Conservation (phyloP, 345 rosid genomes). For the Populus davidiana region DNA sequence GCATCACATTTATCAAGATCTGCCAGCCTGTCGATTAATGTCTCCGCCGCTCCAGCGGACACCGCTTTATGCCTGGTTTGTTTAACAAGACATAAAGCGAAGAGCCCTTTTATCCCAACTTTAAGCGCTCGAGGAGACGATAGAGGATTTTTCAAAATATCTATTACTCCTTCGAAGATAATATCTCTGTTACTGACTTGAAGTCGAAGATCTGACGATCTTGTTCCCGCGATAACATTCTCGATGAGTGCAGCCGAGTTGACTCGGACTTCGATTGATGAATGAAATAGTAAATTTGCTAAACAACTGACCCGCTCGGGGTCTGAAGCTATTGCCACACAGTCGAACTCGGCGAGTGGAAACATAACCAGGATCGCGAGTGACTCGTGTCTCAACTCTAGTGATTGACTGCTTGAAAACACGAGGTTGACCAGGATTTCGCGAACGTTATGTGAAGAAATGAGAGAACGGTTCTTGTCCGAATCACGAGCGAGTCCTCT, state of each 20-base stretch:
- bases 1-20: slow-evolving; percentile 84
- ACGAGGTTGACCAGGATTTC: slow-evolving; percentile 42
- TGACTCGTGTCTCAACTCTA: slow-evolving; percentile 61
- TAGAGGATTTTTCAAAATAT: slow-evolving; percentile 45
- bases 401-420: slow-evolving; percentile 37
- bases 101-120: slow-evolving; percentile 70
- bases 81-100: slow-evolving; percentile 77
- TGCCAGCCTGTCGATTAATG: slow-evolving; percentile 58
- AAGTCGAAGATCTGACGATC: slow-evolving; percentile 58
- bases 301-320: slow-evolving; percentile 41
- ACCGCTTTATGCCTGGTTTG: slow-evolving; percentile 80
- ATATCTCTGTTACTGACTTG: slow-evolving; percentile 51
- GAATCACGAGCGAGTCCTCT: slow-evolving; percentile 84
- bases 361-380: slow-evolving; percentile 62
- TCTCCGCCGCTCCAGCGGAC: slow-evolving; percentile 67
- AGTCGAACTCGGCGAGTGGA: slow-evolving; percentile 62
- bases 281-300: slow-evolving; percentile 50
- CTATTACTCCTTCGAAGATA: slow-evolving; percentile 74
- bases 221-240: slow-evolving; percentile 64
- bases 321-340: slow-evolving; percentile 54
- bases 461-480: slow-evolving; percentile 68
- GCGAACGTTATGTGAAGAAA: slow-evolving; percentile 57
- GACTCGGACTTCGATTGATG: slow-evolving; percentile 61
- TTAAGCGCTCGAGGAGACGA: slow-evolving; percentile 65
- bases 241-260: slow-evolving; percentile 80